A percentile compares a stretch with the other conserved stretches of the same genome.
Evolutionary conservation across 768 basidiomycete species (phyloP).

Genomic region (Coprinellus aureogranulatus): DNA sequence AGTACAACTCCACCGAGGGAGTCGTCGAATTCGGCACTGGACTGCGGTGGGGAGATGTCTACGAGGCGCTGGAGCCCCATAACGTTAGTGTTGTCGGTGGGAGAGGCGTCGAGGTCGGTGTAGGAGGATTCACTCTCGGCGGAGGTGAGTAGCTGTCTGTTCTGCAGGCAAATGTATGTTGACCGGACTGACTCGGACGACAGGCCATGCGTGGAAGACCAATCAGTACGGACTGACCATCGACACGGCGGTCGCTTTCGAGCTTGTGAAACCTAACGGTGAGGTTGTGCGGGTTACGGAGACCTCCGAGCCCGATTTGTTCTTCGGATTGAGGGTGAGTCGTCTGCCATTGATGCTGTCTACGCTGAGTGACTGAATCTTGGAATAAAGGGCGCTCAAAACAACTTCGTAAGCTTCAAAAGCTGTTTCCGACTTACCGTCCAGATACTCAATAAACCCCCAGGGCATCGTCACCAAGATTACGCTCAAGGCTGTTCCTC

Average conservation of each 20-base stretch:
- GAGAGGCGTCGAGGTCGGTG: conserved; percentile 45
- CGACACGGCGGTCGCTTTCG: conserved; percentile 53
- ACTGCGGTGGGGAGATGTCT: conserved; percentile 54
- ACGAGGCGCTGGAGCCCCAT: conserved; percentile 37
- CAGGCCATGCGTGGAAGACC: conserved; percentile 64
- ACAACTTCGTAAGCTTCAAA: conserved; percentile 49
- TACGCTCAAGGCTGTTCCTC: conserved; percentile 51
- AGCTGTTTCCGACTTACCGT: background rate
- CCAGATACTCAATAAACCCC: background rate
- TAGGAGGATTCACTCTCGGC: conserved; percentile 47
- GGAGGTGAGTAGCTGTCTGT: conserved; percentile 32
- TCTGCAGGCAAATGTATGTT: no score
- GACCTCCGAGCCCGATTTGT: conserved; percentile 33
- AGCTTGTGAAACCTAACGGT: conserved; percentile 57
- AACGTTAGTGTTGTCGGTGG: conserved; percentile 49
- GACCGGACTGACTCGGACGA: no score
- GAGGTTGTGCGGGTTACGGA: conserved; percentile 34
- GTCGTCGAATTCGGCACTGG: conserved; percentile 31
- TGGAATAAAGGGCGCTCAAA: conserved; percentile 49
- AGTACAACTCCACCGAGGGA: conserved; percentile 26
- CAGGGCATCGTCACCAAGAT: conserved; percentile 62
- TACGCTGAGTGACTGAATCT: background rate
- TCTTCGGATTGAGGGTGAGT: conserved; percentile 30
- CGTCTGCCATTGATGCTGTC: background rate
- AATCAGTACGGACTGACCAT: conserved; percentile 59